Evolutionary conservation across 2,329 filamentous ascomycete species (phyloP).

Genomic region (Zymoseptoria ardabiliae): DNA sequence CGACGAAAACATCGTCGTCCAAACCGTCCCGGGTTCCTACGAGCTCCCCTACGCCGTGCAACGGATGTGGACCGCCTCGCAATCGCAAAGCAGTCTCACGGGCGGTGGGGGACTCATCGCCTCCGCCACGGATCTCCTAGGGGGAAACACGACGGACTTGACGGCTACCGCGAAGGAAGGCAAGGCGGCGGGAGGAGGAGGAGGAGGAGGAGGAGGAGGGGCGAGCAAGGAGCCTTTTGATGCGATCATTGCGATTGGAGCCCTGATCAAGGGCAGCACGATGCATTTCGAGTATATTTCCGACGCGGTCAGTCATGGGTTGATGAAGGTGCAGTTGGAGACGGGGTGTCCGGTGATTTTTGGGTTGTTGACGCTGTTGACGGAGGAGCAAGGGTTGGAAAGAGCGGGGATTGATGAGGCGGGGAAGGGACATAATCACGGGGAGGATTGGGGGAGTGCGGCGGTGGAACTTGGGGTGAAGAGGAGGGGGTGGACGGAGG

Average conservation of each 20-base stretch:
- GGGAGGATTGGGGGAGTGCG: slow-evolving; percentile 89
- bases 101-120: slow-evolving; percentile 49
- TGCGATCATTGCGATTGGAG: slow-evolving; percentile 88
- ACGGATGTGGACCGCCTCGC: slow-evolving; percentile 52
- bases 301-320: slow-evolving; percentile 78
- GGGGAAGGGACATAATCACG: slow-evolving; percentile 72
- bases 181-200: not conserved
- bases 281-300: slow-evolving; percentile 99
- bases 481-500: slow-evolving; percentile 73
- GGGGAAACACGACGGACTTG: slow-evolving; percentile 58
- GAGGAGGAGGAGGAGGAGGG: slow-evolving; percentile 14
- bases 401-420: slow-evolving; percentile 61
- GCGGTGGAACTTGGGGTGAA: slow-evolving; percentile 92
- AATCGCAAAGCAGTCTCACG: slow-evolving; percentile 56
- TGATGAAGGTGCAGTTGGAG: slow-evolving; percentile 93
- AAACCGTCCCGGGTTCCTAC: slow-evolving; percentile 89
- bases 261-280: slow-evolving; percentile 96
- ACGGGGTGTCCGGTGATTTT: slow-evolving; percentile 84
- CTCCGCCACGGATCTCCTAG: slow-evolving; percentile 69
- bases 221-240: slow-evolving; percentile 62
- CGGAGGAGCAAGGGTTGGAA: slow-evolving; percentile 76
- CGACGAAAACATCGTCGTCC: slow-evolving; percentile 78
- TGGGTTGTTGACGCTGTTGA: slow-evolving; percentile 81
- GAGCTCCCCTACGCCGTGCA: slow-evolving; percentile 89
- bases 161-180: slow-evolving; percentile 43